Evolutionary conservation across 345 rosid species (phyloP).

Genomic region (Euphorbia pulcherrima): DNA sequence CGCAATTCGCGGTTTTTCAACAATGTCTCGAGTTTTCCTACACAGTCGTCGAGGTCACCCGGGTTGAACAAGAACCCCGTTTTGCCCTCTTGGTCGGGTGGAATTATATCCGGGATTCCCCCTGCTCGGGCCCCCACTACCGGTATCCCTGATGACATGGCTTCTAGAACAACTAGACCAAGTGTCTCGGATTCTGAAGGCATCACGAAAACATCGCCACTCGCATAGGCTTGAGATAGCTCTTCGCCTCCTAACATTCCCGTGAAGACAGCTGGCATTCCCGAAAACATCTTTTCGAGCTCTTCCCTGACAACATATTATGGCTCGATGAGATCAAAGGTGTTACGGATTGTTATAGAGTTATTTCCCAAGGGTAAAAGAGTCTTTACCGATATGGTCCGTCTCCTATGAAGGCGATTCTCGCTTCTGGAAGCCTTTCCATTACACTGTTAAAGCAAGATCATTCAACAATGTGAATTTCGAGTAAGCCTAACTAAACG

Average conservation of each 20-base stretch:
- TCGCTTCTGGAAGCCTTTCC: conserved; percentile 85
- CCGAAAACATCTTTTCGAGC: conserved; percentile 70
- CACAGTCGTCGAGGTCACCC: conserved; percentile 81
- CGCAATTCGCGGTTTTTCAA: conserved; percentile 50
- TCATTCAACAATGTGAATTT: neutral
- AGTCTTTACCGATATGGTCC: conserved; percentile 79
- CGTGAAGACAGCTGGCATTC: conserved; percentile 88
- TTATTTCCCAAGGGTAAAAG: neutral
- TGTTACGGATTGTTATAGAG: no score
- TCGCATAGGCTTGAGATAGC: conserved; percentile 94
- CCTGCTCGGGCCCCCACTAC: conserved; percentile 94
- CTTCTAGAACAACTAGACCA: conserved; percentile 90
- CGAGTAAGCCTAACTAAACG: no score
- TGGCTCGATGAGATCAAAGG: neutral
- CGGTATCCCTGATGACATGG: conserved; percentile 93
- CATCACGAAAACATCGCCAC: conserved; percentile 93
- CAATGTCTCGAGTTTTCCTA: conserved; percentile 58
- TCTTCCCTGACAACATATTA: conserved; percentile 57
- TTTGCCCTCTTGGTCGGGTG: conserved; percentile 81
- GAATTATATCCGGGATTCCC: conserved; percentile 92
- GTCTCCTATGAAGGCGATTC: conserved; percentile 90
- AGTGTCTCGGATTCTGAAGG: conserved; percentile 98
- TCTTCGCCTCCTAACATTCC: conserved; percentile 90
- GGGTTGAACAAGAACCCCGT: conserved; percentile 73
- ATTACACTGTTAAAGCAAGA: conserved; percentile 59